Conservation (phyloP, 2,329 filamentous ascomycete species). For the Colletotrichum tofieldiae region DNA sequence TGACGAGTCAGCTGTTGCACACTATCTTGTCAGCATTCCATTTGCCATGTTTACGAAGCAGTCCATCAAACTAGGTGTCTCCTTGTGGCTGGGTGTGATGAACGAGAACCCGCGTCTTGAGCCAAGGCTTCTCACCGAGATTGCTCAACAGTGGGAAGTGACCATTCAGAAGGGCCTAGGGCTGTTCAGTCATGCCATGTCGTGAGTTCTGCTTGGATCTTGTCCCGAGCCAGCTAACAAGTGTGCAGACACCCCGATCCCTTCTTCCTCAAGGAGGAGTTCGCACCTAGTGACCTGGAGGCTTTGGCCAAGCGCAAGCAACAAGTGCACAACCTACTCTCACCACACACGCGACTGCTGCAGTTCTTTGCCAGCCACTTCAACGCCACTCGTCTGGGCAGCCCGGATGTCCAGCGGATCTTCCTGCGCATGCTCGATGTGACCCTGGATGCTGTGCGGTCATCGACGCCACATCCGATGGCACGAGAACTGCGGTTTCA, state of each 20-base stretch:
- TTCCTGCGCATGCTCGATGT: slow-evolving; percentile 86
- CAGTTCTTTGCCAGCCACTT: slow-evolving; percentile 96
- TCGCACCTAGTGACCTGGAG: slow-evolving; percentile 89
- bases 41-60: slow-evolving; percentile 95
- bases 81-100: slow-evolving; percentile 96
- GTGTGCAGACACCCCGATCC: slow-evolving; percentile 79
- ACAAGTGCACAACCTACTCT: slow-evolving; percentile 84
- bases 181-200: slow-evolving; percentile 82
- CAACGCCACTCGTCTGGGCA: slow-evolving; percentile 90
- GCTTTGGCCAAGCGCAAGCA: slow-evolving; percentile 83
- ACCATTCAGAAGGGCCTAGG: slow-evolving; percentile 85
- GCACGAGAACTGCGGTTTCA: slow-evolving; percentile 94
- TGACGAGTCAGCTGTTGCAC: slow-evolving; percentile 84
- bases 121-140: slow-evolving; percentile 86
- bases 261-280: slow-evolving; percentile 92
- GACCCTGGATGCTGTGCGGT: slow-evolving; percentile 82
- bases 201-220: slow-evolving; percentile 58
- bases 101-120: slow-evolving; percentile 95
- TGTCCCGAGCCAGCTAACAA: slow-evolving; percentile 49
- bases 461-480: slow-evolving; percentile 84
- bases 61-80: slow-evolving; percentile 95
- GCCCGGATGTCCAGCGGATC: slow-evolving; percentile 83
- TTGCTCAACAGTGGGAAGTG: slow-evolving; percentile 91
- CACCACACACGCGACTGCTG: slow-evolving; percentile 87
- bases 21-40: slow-evolving; percentile 92